Percentiles rank a stretch among this genome's conserved stretches.
These are phyloP conservation scores for Mycena capillaripes DNA, from an alignment of 768 basidiomycete species.

Conservation along the genomic window DNA sequence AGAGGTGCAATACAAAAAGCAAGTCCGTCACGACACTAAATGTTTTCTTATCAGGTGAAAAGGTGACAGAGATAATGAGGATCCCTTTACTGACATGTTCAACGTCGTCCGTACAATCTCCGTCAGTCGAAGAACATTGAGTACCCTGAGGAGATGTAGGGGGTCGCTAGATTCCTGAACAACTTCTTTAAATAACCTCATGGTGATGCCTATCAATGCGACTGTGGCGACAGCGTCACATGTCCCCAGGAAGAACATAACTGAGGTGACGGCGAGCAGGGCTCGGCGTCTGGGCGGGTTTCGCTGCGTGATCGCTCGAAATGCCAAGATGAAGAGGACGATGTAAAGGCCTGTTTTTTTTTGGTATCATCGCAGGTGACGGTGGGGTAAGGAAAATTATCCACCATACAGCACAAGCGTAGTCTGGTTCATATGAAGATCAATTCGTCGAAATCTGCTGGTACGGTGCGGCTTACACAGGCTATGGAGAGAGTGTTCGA, in stretches of 20 bases:
- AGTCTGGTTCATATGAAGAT: conserved; percentile 12
- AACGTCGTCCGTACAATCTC: conserved; percentile 4
- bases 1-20: conserved; percentile 13
- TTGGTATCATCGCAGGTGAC: conserved; percentile 3
- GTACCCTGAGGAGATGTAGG: conserved; percentile 4
- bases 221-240: conserved; percentile 12
- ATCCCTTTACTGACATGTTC: conserved; percentile 17
- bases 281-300: conserved; percentile 16
- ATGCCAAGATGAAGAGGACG: conserved; percentile 16
- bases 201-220: conserved; percentile 12
- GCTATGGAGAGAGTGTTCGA: conserved; percentile 2
- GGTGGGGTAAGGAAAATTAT: conserved; percentile 7
- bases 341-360: conserved; percentile 16
- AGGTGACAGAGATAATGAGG: not conserved
- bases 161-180: conserved; percentile 15
- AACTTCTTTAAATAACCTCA: conserved; percentile 13
- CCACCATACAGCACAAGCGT: conserved; percentile 20
- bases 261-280: conserved; percentile 7
- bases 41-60: conserved; percentile 3
- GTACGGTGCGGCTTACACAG: conserved; percentile 10
- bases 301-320: conserved; percentile 8
- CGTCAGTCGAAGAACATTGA: conserved; percentile 12
- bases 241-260: conserved; percentile 19
- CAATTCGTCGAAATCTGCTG: conserved; percentile 13
- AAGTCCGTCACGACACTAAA: conserved; percentile 16